phyloP scores from a whole-genome alignment of 2,329 filamentous ascomycete genomes.

The Pseudogymnoascus sp. region DNA sequence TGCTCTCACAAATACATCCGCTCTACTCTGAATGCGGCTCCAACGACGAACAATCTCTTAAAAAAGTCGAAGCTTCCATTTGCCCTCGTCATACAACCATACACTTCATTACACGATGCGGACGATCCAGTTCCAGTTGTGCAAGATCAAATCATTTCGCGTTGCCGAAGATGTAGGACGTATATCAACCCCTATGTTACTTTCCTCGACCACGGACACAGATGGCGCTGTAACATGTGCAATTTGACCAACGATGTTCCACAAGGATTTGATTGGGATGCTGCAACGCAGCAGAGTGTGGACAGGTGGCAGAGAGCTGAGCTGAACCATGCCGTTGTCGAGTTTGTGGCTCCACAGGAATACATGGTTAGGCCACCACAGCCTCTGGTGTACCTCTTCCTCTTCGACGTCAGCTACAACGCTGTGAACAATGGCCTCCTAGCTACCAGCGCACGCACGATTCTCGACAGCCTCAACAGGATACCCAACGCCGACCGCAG shows the following conservation, averaged over 20 bases:
- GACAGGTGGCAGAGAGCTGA: slow-evolving; percentile 90
- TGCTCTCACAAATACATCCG: slow-evolving; percentile 90
- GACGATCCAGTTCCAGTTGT: slow-evolving; percentile 89
- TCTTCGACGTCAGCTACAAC: slow-evolving; percentile 89
- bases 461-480: slow-evolving; percentile 86
- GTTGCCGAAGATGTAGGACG: slow-evolving; percentile 88
- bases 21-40: slow-evolving; percentile 89
- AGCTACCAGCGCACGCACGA: slow-evolving; percentile 86
- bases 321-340: slow-evolving; percentile 91
- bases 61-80: slow-evolving; percentile 97
- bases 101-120: slow-evolving; percentile 82
- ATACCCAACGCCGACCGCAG: slow-evolving; percentile 97
- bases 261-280: slow-evolving; percentile 99
- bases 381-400: slow-evolving; percentile 89
- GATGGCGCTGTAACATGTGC: slow-evolving; percentile 99
- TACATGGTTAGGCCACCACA: slow-evolving; percentile 98
- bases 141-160: slow-evolving; percentile 93
- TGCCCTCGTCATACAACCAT: slow-evolving; percentile 92
- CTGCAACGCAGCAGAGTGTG: slow-evolving; percentile 78
- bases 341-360: slow-evolving; percentile 96
- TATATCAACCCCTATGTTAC: slow-evolving; percentile 98
- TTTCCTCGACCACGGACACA: slow-evolving; percentile 92
- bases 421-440: slow-evolving; percentile 84
- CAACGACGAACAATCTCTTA: slow-evolving; percentile 81
- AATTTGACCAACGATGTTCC: slow-evolving; percentile 97